Evolutionary conservation across 1,284 basidiomycete species (phyloP), one percentile per base, ranked within the genome.

Genomic region (Erythrobasidium hasegawianum): DNA sequence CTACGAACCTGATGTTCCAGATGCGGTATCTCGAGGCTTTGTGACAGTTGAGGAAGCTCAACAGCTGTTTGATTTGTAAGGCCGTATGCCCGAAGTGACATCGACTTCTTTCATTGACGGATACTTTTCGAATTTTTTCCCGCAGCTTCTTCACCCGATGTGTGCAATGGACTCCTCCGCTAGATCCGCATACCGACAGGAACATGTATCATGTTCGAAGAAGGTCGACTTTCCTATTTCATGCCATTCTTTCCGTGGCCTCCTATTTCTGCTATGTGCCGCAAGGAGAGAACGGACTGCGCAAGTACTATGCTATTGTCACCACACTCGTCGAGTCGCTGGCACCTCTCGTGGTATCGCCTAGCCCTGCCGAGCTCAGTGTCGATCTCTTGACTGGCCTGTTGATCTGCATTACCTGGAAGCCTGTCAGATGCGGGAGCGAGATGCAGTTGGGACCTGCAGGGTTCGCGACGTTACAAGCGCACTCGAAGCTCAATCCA

Each of bases 141-240:
- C 43, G 4, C 26, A 59, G 57, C 54, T 67, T 40, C 53, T 67
- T 59, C 24, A 39, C 60, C 24, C 64, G 64, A 20, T 67, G 64
- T 27, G 64, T 58, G n/a, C 64, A 59, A n/a, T 67, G 64, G 64
- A 57, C 53, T 8, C 64, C 64, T 9, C 57, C 59, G 7, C 50
- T 67, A 8, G 64, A 60, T 24, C 4, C 26, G 20, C 57, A 67
- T 29, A 59, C 47, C 20, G 64, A 67, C 24, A n/a, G 64, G 14
- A 67, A 67, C 26, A 61, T 67, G 57, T 54, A 67, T 39, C 64
- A 67, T 43, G 64, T 67, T n/a, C 57, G 64, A 9, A 18, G 59
- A n/a, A 57, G 64, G 8, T 67, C 64, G 13, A 59, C 64, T 16
- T 59, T 67, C 54, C 64, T 67, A 8, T 67, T 67, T 24, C 64